Percentiles rank a stretch among this genome's conserved stretches.
Conservation (phyloP, 2,329 filamentous ascomycete species). For the Metarhizium rileyi region DNA sequence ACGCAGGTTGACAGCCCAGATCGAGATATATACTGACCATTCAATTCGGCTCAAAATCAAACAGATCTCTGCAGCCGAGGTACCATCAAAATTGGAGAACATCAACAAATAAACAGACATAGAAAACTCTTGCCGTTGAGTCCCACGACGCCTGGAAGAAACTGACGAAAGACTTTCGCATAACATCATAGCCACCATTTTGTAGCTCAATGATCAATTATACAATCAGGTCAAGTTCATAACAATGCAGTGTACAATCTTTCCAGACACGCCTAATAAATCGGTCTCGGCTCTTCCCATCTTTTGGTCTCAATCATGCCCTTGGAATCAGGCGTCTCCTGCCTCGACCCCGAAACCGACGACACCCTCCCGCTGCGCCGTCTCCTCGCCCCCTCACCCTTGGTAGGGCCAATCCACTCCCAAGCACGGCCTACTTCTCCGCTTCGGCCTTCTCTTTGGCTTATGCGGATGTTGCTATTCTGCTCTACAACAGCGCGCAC, state of each 20-base stretch:
- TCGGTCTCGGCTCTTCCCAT: slow-evolving; percentile 33
- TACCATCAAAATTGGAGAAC: too few species aligned
- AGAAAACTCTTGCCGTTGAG: too few species aligned
- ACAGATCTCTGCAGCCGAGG: too few species aligned
- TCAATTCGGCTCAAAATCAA: too few species aligned
- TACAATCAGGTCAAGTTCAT: neutral
- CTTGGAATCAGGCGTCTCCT: slow-evolving; percentile 20
- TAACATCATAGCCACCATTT: neutral
- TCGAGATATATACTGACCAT: too few species aligned
- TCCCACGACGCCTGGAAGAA: too few species aligned
- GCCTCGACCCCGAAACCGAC: slow-evolving; percentile 29
- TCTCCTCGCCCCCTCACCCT: slow-evolving; percentile 33
- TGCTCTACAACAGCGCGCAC: slow-evolving; percentile 81
- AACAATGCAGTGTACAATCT: neutral
- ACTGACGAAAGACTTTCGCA: neutral
- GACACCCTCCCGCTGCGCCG: slow-evolving; percentile 45
- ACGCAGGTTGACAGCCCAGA: too few species aligned
- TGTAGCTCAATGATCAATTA: neutral
- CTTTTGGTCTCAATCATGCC: slow-evolving; percentile 21
- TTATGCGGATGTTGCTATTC: slow-evolving; percentile 81
- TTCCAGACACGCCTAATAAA: slow-evolving; percentile 23
- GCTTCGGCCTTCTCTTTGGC: slow-evolving; percentile 56
- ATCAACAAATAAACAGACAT: too few species aligned
- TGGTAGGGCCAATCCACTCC: slow-evolving; percentile 58
- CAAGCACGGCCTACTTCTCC: slow-evolving; percentile 58